A percentile compares a stretch with the other conserved stretches of the same genome.
Evolutionary conservation across 1,139 yeast species (phyloP).

Genomic region (Kurtzmaniella quercitrusa): DNA sequence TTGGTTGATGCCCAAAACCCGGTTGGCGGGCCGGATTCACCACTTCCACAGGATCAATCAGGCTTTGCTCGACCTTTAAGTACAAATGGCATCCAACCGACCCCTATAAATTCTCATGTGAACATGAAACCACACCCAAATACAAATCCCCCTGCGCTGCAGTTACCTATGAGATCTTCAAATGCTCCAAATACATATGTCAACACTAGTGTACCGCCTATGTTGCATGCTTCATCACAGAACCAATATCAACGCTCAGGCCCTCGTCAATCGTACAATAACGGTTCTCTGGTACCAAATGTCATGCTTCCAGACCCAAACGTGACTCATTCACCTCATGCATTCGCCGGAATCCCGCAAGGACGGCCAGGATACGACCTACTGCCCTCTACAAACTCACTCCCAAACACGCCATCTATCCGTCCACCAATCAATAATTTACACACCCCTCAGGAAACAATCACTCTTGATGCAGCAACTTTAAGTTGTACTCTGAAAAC

Average conservation of each 20-base stretch:
- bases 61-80: not conserved
- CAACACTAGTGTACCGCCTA: not conserved
- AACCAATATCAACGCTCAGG: not conserved
- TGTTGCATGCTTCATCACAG: not conserved
- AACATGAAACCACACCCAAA: not conserved
- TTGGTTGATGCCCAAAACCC: conserved; percentile 46
- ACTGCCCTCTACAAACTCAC: conserved; percentile 16
- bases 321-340: not conserved
- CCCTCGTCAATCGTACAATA: not conserved
- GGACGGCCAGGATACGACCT: not conserved
- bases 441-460: conserved; percentile 33
- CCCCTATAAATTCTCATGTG: not conserved
- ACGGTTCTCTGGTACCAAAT: not conserved
- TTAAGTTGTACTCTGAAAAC: conserved; percentile 56
- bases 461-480: conserved; percentile 14
- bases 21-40: conserved; percentile 24
- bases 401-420: conserved; percentile 34
- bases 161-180: not conserved
- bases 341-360: not conserved
- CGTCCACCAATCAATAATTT: conserved; percentile 8
- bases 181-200: not conserved
- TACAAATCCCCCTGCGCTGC: not conserved
- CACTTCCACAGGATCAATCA: not conserved
- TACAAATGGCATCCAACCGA: not conserved
- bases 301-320: not conserved